Evolutionary conservation across 345 rosid species (phyloP).

Genomic region (Excoecaria agallocha): DNA sequence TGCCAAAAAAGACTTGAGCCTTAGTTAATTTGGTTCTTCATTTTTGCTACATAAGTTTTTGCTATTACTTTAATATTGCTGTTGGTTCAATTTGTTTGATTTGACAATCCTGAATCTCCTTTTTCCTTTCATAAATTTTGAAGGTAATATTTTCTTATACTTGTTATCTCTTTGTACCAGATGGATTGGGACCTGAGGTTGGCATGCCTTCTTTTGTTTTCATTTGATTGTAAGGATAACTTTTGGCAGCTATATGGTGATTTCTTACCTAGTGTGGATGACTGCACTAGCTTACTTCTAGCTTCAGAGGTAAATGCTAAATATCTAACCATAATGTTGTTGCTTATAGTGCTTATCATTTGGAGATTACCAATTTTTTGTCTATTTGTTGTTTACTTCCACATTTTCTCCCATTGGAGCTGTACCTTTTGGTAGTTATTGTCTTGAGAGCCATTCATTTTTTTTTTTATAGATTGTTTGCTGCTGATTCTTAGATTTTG

Average conservation of each 20-base stretch:
- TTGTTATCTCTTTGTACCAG: slow-evolving; percentile 44
- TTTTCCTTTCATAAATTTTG: neutral
- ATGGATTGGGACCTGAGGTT: slow-evolving; percentile 93
- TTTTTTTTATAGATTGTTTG: neutral
- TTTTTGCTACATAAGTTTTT: slow-evolving; percentile 12
- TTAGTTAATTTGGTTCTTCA: neutral
- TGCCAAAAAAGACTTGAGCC: too few relatives aligned
- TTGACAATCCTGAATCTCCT: neutral
- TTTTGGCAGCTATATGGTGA: slow-evolving; percentile 94
- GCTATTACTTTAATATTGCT: neutral
- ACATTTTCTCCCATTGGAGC: neutral
- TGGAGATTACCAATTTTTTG: neutral
- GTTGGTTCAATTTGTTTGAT: slow-evolving; percentile 13
- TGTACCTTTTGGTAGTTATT: too few relatives aligned
- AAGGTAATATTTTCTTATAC: neutral
- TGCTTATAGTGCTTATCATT: neutral
- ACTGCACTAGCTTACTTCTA: slow-evolving; percentile 86
- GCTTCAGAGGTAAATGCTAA: slow-evolving; percentile 70
- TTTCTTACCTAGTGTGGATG: slow-evolving; percentile 79
- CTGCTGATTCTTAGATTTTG: neutral
- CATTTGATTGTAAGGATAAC: slow-evolving; percentile 71
- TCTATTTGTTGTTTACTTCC: neutral
- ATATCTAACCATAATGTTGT: neutral
- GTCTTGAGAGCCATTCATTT: neutral
- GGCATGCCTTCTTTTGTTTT: slow-evolving; percentile 80